Evolutionary conservation across 306 rosid genomes (phyloP).

Genomic region (Abrus pulchellus): DNA sequence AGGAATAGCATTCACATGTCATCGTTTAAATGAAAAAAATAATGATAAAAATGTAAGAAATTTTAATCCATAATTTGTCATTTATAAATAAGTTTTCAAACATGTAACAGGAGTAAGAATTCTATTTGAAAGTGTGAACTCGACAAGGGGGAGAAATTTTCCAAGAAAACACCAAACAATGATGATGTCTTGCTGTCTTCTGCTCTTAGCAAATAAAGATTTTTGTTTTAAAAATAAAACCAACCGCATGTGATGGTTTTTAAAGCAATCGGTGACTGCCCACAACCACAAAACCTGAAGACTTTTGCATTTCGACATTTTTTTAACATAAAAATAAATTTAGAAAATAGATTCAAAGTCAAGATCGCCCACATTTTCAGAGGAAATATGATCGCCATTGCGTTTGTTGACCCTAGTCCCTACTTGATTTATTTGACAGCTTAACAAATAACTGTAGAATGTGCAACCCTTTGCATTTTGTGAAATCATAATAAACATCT

Average conservation of each 20-base stretch:
- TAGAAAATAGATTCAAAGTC: slow-evolving; percentile 35
- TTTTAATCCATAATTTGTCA: neutral
- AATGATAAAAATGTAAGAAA: neutral
- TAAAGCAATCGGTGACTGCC: slow-evolving; percentile 33
- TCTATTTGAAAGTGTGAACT: slow-evolving; percentile 13
- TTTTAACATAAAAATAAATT: neutral
- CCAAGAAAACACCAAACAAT: neutral
- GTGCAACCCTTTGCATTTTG: neutral
- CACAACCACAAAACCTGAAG: slow-evolving; percentile 27
- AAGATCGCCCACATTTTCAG: slow-evolving; percentile 34
- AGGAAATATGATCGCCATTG: slow-evolving; percentile 6
- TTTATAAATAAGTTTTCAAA: neutral
- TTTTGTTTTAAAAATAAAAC: neutral
- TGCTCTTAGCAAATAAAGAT: neutral
- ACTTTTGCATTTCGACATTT: neutral
- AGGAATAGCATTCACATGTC: neutral
- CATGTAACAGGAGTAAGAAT: neutral
- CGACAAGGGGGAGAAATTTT: neutral
- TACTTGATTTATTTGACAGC: slow-evolving; percentile 12
- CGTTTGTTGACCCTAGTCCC: slow-evolving; percentile 1
- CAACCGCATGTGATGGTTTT: neutral
- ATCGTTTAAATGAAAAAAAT: neutral
- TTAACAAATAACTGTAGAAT: neutral
- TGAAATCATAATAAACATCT: neutral
- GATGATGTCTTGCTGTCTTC: neutral